Evolutionary conservation across 2,329 filamentous ascomycete genomes (phyloP).

Genomic region (Aspergillus proliferans): DNA sequence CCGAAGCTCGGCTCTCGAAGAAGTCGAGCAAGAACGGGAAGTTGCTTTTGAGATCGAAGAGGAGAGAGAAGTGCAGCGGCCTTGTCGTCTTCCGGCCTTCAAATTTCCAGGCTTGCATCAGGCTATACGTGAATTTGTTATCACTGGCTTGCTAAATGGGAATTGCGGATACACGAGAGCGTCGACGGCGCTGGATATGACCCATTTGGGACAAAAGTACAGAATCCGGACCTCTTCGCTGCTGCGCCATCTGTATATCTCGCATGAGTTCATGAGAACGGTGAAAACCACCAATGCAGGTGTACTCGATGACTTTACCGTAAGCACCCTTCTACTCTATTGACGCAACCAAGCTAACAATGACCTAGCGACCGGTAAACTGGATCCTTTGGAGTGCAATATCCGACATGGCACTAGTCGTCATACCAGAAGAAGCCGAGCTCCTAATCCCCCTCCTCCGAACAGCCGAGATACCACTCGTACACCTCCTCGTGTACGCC

Average conservation of each 20-base stretch:
- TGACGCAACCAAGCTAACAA: background rate
- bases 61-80: conserved; percentile 51
- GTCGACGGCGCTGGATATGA: conserved; percentile 2
- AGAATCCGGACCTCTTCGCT: background rate
- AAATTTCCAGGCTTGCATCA: conserved; percentile 43
- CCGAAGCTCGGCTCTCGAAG: conserved; percentile 50
- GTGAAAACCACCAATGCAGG: conserved; percentile 4
- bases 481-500: conserved; percentile 52
- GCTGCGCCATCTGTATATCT: conserved; percentile 7
- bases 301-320: conserved; percentile 7
- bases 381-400: conserved; percentile 56
- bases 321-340: background rate
- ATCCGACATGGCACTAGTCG: conserved; percentile 46
- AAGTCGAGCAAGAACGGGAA: conserved; percentile 55
- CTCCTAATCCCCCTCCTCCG: conserved; percentile 44
- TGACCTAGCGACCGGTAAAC: conserved; percentile 39
- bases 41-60: conserved; percentile 54
- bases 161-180: conserved; percentile 1
- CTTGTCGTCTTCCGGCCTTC: conserved; percentile 32
- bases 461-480: conserved; percentile 4
- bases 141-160: background rate
- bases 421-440: conserved; percentile 61
- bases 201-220: conserved; percentile 7
- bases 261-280: conserved; percentile 8
- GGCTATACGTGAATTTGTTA: conserved; percentile 31